These are phyloP conservation scores for Pachysandra terminalis DNA, from an alignment of 164 flowering plant genomes.

Conservation along the genomic window DNA sequence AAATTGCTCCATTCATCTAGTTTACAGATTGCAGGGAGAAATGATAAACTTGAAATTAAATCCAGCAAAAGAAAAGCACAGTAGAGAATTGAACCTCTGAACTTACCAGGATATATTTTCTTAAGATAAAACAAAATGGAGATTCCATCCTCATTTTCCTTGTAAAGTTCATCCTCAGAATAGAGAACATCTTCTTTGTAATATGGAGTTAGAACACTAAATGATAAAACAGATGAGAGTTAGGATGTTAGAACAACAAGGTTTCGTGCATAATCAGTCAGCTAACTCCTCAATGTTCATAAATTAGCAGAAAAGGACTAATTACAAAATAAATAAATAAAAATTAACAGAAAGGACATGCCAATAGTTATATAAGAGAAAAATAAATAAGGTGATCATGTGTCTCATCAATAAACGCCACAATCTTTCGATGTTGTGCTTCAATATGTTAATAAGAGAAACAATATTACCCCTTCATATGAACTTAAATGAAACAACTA, in stretches of 20 bases:
- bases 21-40: not conserved
- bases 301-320: not conserved
- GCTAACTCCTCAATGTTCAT: not conserved
- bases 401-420: too few relatives aligned
- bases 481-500: too few relatives aligned
- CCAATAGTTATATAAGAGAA: too few relatives aligned
- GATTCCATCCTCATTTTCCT: slow-evolving; percentile 97
- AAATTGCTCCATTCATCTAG: slow-evolving; percentile 89
- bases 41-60: not conserved
- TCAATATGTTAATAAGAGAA: too few relatives aligned
- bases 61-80: slow-evolving; percentile 1
- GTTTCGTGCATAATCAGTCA: not conserved
- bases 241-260: not conserved
- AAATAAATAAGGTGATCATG: too few relatives aligned
- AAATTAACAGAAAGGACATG: too few relatives aligned
- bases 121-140: slow-evolving; percentile 33
- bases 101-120: not conserved
- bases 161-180: slow-evolving; percentile 71
- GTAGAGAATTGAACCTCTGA: slow-evolving; percentile 1
- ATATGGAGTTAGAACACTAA: slow-evolving; percentile 32
- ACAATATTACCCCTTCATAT: too few relatives aligned
- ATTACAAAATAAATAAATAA: too few relatives aligned
- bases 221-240: not conserved
- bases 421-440: too few relatives aligned
- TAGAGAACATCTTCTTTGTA: slow-evolving; percentile 90